These are phyloP conservation scores for Thalassiosira hispida DNA, from an alignment of 352 stramenopile genomes.

Conservation along the genomic window DNA sequence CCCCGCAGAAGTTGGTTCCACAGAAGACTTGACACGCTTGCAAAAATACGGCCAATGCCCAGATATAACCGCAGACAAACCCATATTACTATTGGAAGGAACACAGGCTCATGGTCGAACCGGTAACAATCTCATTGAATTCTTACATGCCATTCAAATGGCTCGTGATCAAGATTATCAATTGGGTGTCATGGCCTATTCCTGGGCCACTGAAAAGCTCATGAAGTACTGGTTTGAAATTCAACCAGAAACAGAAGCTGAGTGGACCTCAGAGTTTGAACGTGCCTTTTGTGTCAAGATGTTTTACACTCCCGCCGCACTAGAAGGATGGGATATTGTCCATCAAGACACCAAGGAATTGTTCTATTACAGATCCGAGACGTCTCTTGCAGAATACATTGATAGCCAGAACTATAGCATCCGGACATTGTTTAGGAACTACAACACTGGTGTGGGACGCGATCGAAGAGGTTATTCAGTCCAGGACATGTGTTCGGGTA, in stretches of 20 bases:
- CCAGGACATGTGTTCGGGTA: conserved; percentile 48
- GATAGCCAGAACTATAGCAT: conserved; percentile 6
- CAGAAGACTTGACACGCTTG: no score
- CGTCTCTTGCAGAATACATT: conserved; percentile 22
- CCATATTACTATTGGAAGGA: conserved; percentile 29
- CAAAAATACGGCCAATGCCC: background rate
- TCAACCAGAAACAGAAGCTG: no score
- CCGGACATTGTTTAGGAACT: conserved; percentile 28
- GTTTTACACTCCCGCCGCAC: conserved; percentile 8
- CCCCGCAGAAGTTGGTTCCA: no score
- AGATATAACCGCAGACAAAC: background rate
- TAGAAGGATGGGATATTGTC: conserved; percentile 14
- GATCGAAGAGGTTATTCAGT: background rate
- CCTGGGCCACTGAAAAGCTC: conserved; percentile 37
- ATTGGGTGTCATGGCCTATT: conserved; percentile 32
- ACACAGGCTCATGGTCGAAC: conserved; percentile 22
- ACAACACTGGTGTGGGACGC: conserved; percentile 36
- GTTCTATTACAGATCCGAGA: conserved; percentile 15
- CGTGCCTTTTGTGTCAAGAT: conserved; percentile 41
- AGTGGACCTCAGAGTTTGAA: conserved; percentile 27
- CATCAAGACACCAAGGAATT: conserved; percentile 22
- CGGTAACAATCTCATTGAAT: conserved; percentile 41
- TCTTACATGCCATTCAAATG: conserved; percentile 46
- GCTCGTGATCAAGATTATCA: conserved; percentile 22
- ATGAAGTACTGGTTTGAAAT: no score